A percentile compares a stretch with the other conserved stretches of the same genome.
These are phyloP conservation scores for Candida multigemmis DNA, from an alignment of 805 yeast genomes.

Conservation along the genomic window DNA sequence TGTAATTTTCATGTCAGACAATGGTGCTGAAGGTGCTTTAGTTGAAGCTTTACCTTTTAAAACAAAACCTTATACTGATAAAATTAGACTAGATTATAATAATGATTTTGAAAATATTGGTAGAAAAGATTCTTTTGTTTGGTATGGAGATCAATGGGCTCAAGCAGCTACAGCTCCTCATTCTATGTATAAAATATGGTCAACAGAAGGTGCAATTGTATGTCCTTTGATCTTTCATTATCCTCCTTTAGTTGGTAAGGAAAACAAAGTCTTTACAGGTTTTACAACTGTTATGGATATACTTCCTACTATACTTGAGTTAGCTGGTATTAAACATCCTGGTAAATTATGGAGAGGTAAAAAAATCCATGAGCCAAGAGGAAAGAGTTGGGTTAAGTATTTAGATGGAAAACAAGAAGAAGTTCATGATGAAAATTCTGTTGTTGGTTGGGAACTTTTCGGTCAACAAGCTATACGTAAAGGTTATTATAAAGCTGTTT, in stretches of 20 bases:
- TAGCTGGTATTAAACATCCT: slow-evolving; percentile 39
- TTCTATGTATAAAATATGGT: slow-evolving; percentile 47
- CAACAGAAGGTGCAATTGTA: slow-evolving; percentile 52
- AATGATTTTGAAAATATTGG: slow-evolving; percentile 42
- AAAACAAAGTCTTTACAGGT: slow-evolving; percentile 18
- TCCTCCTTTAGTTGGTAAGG: slow-evolving; percentile 22
- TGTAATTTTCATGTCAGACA: slow-evolving; percentile 53
- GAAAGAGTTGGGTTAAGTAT: slow-evolving; percentile 36
- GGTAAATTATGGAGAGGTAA: slow-evolving; percentile 32
- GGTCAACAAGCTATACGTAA: slow-evolving; percentile 48
- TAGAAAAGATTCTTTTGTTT: slow-evolving; percentile 35
- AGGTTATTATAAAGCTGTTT: slow-evolving; percentile 40
- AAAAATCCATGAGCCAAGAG: slow-evolving; percentile 34
- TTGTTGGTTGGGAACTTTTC: slow-evolving; percentile 50
- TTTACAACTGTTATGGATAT: slow-evolving; percentile 55
- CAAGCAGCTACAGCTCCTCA: slow-evolving; percentile 55
- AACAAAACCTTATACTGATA: background rate
- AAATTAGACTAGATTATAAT: slow-evolving; percentile 16
- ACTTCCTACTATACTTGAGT: slow-evolving; percentile 44
- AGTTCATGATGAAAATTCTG: slow-evolving; percentile 33
- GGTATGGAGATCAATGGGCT: slow-evolving; percentile 53
- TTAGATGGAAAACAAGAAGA: slow-evolving; percentile 15
- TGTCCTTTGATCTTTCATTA: slow-evolving; percentile 44
- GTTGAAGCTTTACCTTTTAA: slow-evolving; percentile 45
- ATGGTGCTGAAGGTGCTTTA: slow-evolving; percentile 57